These are phyloP conservation scores for Cladosporium sp. DNA, from an alignment of 2,329 filamentous ascomycete species.

Conservation along the genomic window DNA sequence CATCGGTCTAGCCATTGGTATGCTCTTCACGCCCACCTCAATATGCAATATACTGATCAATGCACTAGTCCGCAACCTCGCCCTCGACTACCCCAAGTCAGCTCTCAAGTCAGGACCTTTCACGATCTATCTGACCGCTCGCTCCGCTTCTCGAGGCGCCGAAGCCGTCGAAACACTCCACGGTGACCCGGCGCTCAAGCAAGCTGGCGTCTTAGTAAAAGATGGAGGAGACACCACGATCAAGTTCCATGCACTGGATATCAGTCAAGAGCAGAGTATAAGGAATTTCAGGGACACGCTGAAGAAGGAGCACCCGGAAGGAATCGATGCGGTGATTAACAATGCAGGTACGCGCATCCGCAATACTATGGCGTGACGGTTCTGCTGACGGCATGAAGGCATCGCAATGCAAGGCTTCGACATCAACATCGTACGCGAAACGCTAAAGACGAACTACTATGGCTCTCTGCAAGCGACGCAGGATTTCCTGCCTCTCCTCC, in stretches of 20 bases:
- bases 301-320: conserved; percentile 47
- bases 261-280: conserved; percentile 49
- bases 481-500: conserved; percentile 49
- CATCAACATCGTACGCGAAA: conserved; percentile 49
- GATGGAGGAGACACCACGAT: conserved; percentile 50
- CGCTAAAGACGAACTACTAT: conserved; percentile 55
- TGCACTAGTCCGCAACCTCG: conserved; percentile 50
- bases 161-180: conserved; percentile 48
- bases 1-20: conserved; percentile 51
- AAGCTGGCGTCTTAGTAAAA: conserved; percentile 47
- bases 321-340: conserved; percentile 56
- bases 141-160: conserved; percentile 50
- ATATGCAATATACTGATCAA: background rate
- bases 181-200: conserved; percentile 46
- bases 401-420: conserved; percentile 42
- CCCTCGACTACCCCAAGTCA: conserved; percentile 54
- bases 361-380: background rate
- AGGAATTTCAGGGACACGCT: conserved; percentile 44
- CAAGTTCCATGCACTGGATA: conserved; percentile 51
- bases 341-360: conserved; percentile 44
- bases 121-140: conserved; percentile 56
- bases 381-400: background rate
- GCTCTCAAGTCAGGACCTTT: conserved; percentile 49
- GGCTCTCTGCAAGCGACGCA: conserved; percentile 50
- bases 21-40: background rate